A percentile compares a stretch with the other conserved stretches of the same genome.
phyloP scores from a whole-genome alignment of 2,329 filamentous ascomycete species.

The Aspergillus fructus region DNA sequence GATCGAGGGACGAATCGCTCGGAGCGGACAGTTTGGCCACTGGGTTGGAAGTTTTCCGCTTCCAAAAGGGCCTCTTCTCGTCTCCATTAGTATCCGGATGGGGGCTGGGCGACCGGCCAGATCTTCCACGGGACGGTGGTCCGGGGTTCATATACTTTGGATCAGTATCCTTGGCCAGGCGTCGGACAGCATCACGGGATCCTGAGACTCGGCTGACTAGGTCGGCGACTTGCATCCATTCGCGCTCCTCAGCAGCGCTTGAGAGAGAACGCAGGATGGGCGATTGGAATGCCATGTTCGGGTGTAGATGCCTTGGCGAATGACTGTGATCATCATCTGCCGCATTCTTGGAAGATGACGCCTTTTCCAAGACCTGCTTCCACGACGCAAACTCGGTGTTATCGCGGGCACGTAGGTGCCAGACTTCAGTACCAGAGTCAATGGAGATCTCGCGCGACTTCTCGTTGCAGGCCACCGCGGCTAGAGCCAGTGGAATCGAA shows the following conservation, averaged over 20 bases:
- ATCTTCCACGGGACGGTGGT: slow-evolving; percentile 28
- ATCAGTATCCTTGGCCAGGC: slow-evolving; percentile 81
- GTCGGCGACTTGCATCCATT: slow-evolving; percentile 84
- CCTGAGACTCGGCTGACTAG: slow-evolving; percentile 84
- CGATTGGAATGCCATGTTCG: slow-evolving; percentile 31
- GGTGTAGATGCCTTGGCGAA: slow-evolving; percentile 24
- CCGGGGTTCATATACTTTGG: slow-evolving; percentile 53
- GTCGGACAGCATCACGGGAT: slow-evolving; percentile 81
- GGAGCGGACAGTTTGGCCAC: slow-evolving; percentile 49
- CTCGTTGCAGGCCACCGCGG: slow-evolving; percentile 86
- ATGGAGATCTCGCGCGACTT: slow-evolving; percentile 89
- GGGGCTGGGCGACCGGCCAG: slow-evolving; percentile 37
- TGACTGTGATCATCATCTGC: slow-evolving; percentile 22
- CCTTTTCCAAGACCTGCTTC: slow-evolving; percentile 80
- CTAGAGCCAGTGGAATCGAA: slow-evolving; percentile 86
- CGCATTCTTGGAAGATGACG: slow-evolving; percentile 67
- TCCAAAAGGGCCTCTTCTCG: slow-evolving; percentile 82
- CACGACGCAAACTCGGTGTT: slow-evolving; percentile 83
- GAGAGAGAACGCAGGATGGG: slow-evolving; percentile 28
- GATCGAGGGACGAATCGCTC: slow-evolving; percentile 26
- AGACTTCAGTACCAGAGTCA: slow-evolving; percentile 94
- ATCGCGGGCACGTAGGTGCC: slow-evolving; percentile 85
- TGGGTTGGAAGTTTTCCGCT: slow-evolving; percentile 62
- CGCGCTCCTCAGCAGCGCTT: slow-evolving; percentile 65
- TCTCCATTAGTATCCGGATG: slow-evolving; percentile 34